Evolutionary conservation across 1,139 yeast species (phyloP), one percentile per base, ranked within the genome.

Genomic region (Kodamaea plutei): DNA sequence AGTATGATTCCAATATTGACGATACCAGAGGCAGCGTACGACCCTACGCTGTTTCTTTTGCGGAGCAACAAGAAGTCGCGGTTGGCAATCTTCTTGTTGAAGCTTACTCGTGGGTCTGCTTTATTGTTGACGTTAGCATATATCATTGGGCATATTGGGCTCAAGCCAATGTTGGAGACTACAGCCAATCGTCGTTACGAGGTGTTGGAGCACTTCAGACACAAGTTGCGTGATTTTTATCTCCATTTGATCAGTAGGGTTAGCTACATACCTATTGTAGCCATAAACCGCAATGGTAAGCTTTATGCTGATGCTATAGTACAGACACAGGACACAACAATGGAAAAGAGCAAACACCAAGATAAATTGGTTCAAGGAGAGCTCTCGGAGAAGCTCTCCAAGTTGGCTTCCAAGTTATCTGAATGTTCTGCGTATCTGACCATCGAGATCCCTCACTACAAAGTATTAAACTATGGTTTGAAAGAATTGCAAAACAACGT

Each of bases 1-100:
- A n/a, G 8, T 25, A 34, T 34, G 37, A 54, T 66, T 5, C 70
- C 71, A 2, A 46, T 54, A 15, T 48, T 66, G 12, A 62, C 73
- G 1, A 64, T 68, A 1, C 73, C 74, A 2, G 74, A 68, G 38
- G 36, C 66, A 2, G 64, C 73, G 1, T 68, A 57, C 38, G 68
- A 67, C 35, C 54, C 63, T 2, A 40, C 50, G 11, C 39, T 49
- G 7, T 64, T 58, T 37, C 30, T 39, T 8, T 34, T 41, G 2
- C 32, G 48, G 2, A 27, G 31, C 9, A 24, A 36, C 14, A 41
- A 48, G n/a, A 45, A 50, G n/a, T 59, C 69, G 4, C 44, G 46
- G 11, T 38, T 64, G 13, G 38, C 62, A 10, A 40, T 35, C 11
- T 68, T 54, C 38, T 34, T 68, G 8, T 29, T 66, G 20, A 50